phyloP scores from a whole-genome alignment of 495 filamentous ascomycete genomes.

The Aspergillus ellipticus region DNA sequence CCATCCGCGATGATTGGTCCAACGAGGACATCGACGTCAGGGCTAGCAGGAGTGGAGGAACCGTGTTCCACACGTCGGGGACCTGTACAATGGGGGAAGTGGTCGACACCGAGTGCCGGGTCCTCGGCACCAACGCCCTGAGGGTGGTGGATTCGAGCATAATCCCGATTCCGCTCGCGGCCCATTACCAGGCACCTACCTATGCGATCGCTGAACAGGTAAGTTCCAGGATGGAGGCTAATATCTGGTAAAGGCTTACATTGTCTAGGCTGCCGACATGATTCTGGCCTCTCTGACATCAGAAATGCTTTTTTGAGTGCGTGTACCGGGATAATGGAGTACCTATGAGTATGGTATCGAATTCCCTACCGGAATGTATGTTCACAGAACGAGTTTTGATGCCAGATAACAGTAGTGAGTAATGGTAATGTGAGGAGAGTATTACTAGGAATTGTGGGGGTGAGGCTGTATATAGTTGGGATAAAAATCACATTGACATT shows the following conservation, averaged over 20 bases:
- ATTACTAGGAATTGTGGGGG: too few species aligned
- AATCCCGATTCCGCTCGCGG: constrained; percentile 26
- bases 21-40: neutral
- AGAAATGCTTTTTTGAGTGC: neutral
- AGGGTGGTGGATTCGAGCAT: constrained; percentile 33
- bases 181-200: constrained; percentile 24
- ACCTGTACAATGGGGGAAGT: constrained; percentile 30
- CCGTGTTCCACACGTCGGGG: constrained; percentile 2
- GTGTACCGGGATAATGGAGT: neutral
- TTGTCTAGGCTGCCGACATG: neutral
- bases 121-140: constrained; percentile 27
- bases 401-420: too few species aligned
- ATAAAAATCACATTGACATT: too few species aligned
- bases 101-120: constrained; percentile 27
- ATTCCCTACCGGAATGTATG: too few species aligned
- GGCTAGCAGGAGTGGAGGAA: neutral
- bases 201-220: constrained; percentile 29
- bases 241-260: too few species aligned
- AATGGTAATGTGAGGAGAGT: too few species aligned
- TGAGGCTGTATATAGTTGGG: too few species aligned
- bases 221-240: neutral
- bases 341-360: too few species aligned
- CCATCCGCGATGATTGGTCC: neutral
- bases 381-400: too few species aligned
- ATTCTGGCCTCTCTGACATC: neutral